Base-by-base conservation (phyloP, 371 early-diverging fungal species). In the Lichtheimia ornata region DNA sequence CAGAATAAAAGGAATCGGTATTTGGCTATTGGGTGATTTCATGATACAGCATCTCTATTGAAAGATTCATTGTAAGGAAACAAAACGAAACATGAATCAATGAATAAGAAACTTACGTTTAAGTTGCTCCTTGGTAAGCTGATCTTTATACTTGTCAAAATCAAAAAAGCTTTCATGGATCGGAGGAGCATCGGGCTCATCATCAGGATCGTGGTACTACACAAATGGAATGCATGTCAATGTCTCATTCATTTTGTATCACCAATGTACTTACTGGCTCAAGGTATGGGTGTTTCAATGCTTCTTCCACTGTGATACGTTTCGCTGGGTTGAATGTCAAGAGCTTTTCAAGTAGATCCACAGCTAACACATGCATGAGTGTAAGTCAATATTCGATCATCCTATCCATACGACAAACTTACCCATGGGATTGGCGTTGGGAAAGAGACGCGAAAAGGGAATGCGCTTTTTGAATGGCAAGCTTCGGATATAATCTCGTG, bases 251-350 rank as follows among this genome's bases (percentile, higher is more conserved):
- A 47, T n/a, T n/a, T 47, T 47, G 22, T 47, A 43, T 50, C 17
- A 41, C 9, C 22, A 5, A 9, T 7, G 7, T 22, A 43, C 66
- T 67, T 69, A 82, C 83, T 62, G 85, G 85, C 64, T 88, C 88
- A 62, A 97, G 85, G 66, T 94, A 99, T 43, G 94, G 95, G 71
- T 97, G 96, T 17, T 81, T 82, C 43, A 99, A 83, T 41, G 97
- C 95, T 61, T 96, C 91, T 67, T 92, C 92, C 28, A 96, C 99
- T 5, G 94, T 94, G 65, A 96, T 93, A 42, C 99, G 88, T 59
- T 91, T 88, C 55, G 78, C 76, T 15, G 99, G 99, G 72, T 95
- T 94, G 61, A 98, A 99, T 5, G 91, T 87, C 44, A 99, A 88
- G 61, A 99, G 82, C 63, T 91, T 89, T 69, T 94, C 92, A 56